These are phyloP conservation scores for Anisodus acutangulus DNA, from an alignment of 257 asterid species.

Conservation along the genomic window DNA sequence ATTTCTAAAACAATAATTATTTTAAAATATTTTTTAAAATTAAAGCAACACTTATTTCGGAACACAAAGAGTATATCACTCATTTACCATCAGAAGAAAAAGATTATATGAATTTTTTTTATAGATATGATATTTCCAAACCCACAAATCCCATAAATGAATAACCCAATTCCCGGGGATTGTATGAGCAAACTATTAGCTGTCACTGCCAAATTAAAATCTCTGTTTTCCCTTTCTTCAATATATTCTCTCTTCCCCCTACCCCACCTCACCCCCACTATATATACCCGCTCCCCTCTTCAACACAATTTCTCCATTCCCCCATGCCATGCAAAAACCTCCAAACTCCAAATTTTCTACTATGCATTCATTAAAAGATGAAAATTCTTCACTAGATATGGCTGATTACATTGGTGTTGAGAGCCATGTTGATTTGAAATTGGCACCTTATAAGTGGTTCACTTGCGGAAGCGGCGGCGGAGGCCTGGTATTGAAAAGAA, in stretches of 20 bases:
- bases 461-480: constrained; percentile 20
- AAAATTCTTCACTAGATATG: constrained; percentile 33
- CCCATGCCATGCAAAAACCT: constrained; percentile 33
- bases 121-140: neutral
- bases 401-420: constrained; percentile 63
- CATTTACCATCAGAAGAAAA: no score
- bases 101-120: neutral
- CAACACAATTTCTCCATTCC: neutral
- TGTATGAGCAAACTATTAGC: constrained; percentile 46
- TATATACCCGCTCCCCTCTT: constrained; percentile 10
- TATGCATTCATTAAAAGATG: constrained; percentile 41
- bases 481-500: constrained; percentile 15
- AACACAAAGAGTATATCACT: no score
- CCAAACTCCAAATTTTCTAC: constrained; percentile 25
- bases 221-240: constrained; percentile 41
- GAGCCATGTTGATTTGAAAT: constrained; percentile 49
- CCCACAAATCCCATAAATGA: constrained; percentile 34
- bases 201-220: constrained; percentile 50
- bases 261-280: constrained; percentile 14
- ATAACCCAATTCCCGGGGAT: constrained; percentile 38
- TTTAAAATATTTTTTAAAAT: no score
- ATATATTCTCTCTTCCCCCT: constrained; percentile 32
- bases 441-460: neutral
- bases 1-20: no score
- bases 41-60: no score